Evolutionary conservation across 768 basidiomycete genomes (phyloP), one percentile per base, ranked within the genome.

Genomic region (Auriscalpium vulgare): DNA sequence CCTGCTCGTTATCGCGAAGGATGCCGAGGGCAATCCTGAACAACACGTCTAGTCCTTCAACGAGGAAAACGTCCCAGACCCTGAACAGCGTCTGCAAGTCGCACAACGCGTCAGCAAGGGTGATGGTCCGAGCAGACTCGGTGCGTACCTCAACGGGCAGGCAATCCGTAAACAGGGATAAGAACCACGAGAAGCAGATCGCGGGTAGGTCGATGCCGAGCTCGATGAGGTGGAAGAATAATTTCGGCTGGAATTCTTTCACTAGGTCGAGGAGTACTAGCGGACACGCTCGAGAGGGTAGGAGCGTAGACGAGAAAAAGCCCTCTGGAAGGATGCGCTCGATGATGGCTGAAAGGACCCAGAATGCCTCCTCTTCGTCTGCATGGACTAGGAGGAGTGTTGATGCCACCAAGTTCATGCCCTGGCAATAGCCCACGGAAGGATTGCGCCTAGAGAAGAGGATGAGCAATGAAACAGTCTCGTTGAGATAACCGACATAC

Each of bases 161-260:
- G 66, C 95, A 95, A 62, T 97, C 94, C 0, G 95, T 97, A 66
- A 98, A 98, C 19, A 99, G 75, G 3, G 92, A 94, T 23, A 99
- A 74, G 71, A 97, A 97, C 97, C 97, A 99, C 11, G 94, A 95
- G 75, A 99, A 99, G 58, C 93, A 97, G 58, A 97, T 92, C 0
- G 95, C 94, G 3, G 86, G 85, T 2, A 99, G 78, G 66, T 99
- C 95, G 11, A 97, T 85, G 5, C 88, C 91, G 1, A 95, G 81
- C 11, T 85, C 79, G 2, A 77, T 78, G 38, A 98, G 75, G 63
- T 97, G 93, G 0, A 74, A 67, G 53, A 87, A 81, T 1, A 98
- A 73, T 68, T 83, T 87, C 0, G 93, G 94, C 8, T 82, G 74
- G 46, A 76, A 68, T 59, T 92, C 88, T 47, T 84, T 83, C 4